Base-by-base conservation (phyloP, 768 basidiomycete species). In the Mycena maculata region DNA sequence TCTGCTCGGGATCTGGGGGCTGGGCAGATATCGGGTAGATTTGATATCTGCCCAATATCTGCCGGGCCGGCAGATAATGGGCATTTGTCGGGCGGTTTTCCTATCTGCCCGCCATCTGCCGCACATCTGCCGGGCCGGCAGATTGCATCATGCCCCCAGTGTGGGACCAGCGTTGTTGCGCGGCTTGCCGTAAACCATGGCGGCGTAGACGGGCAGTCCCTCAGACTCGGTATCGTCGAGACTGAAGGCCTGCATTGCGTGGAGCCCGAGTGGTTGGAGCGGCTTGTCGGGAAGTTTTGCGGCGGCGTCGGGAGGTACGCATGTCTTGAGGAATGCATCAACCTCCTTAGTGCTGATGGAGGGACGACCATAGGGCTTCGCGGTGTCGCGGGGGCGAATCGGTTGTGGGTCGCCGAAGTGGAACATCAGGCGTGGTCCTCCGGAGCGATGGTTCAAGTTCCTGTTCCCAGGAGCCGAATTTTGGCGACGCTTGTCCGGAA, bases 171-270 rank as follows among this genome's bases (percentile, higher is more conserved):
- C n/a, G n/a, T n/a, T n/a, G n/a, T n/a, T n/a, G n/a, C n/a, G n/a
- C n/a, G n/a, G n/a, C n/a, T n/a, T n/a, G n/a, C n/a, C n/a, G n/a
- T n/a, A n/a, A n/a, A n/a, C n/a, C n/a, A n/a, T n/a, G n/a, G n/a
- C n/a, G n/a, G n/a, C n/a, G n/a, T n/a, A n/a, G n/a, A n/a, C n/a
- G n/a, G n/a, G n/a, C n/a, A n/a, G n/a, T n/a, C n/a, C n/a, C n/a
- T n/a, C n/a, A n/a, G n/a, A n/a, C n/a, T n/a, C n/a, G n/a, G 12
- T 39, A 27, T 54, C 31, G 48, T 64, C 42, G 5, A 64, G 31
- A 27, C 44, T 64, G 44, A 64, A 27, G 22, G n/a, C 16, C n/a
- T n/a, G n/a, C n/a, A n/a, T n/a, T n/a, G n/a, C n/a, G 27, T 56
- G 54, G 5, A 56, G 41, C 2, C 3, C 4, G 13, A 56, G n/a